Evolutionary conservation across 2,329 filamentous ascomycete genomes (phyloP), one percentile per base, ranked within the genome.

Genomic region (Apiospora sp.): DNA sequence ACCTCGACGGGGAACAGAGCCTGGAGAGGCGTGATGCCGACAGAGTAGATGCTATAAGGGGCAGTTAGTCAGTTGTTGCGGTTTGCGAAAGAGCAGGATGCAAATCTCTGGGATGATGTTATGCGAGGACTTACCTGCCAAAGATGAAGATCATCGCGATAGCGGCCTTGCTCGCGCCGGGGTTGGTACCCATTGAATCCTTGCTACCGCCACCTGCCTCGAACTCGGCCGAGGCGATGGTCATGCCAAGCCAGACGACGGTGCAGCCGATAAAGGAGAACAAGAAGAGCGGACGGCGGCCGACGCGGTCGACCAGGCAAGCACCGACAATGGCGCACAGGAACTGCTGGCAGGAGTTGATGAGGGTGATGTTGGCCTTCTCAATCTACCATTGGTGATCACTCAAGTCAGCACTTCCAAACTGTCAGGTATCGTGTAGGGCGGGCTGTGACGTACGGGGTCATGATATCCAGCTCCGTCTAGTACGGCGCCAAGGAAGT

Each of bases 121-220:
- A 4, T 30, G 44, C 22, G 19, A 61, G 13, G 14, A 37, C 67
- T 24, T 48, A 69, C 67, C 67, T 69, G 30, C 68, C 86, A 73
- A 88, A 89, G 51, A 90, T 80, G 80, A 89, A 90, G 70, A 89
- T 86, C 77, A 88, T 86, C 30, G 86, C 86, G 19, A 89, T 79
- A 8, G 84, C 83, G 0, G 86, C 87, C 58, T 85, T 83, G 30
- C 84, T 84, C 1, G 84, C 84, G 7, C 81, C 75, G 12, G 78
- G 51, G 78, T 84, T 85, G 72, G 74, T 79, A 78, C 58, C 73
- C 43, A 58, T 58, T 16, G 79, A 74, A 4, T 76, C 70, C 0
- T 77, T 75, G 0, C 73, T 71, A 34, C 80, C 80, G 13, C 75
- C 75, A 44, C 79, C 78, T 2, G 81, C 82, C 54, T 77, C 76